Percentiles rank a stretch among this genome's conserved stretches.
These are phyloP conservation scores for Phytopythium chamaehyphon DNA, from an alignment of 352 stramenopile species.

Conservation along the genomic window DNA sequence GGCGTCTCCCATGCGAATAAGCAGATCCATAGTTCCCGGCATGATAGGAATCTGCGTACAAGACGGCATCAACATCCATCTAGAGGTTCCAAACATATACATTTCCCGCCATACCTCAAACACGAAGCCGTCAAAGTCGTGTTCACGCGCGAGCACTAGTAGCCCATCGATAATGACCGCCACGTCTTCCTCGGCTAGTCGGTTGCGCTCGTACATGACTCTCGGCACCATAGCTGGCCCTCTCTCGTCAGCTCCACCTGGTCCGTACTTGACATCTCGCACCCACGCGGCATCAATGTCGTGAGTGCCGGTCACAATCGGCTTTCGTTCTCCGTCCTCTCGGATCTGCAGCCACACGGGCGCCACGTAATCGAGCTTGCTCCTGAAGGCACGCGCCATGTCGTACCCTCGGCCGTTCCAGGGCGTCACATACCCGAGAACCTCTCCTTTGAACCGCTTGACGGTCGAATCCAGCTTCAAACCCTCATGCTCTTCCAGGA, in stretches of 20 bases:
- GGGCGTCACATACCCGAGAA: constrained; percentile 73
- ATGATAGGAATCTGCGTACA: constrained; percentile 43
- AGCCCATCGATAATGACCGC: constrained; percentile 50
- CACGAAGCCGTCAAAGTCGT: constrained; percentile 67
- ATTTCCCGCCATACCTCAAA: constrained; percentile 33
- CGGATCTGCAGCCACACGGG: constrained; percentile 82
- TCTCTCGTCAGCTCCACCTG: constrained; percentile 4
- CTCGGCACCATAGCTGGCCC: constrained; percentile 60
- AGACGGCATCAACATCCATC: neutral
- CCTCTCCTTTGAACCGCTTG: constrained; percentile 51
- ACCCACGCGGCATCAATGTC: constrained; percentile 70
- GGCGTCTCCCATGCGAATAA: constrained; percentile 47
- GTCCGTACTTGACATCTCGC: constrained; percentile 29
- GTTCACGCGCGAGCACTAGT: constrained; percentile 26
- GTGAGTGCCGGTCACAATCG: constrained; percentile 63
- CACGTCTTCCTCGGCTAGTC: constrained; percentile 42
- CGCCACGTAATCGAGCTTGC: constrained; percentile 76
- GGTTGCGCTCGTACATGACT: constrained; percentile 78
- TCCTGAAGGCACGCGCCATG: constrained; percentile 56
- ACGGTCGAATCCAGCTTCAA: neutral
- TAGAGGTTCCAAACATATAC: neutral
- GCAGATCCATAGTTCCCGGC: constrained; percentile 51
- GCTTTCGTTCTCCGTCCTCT: constrained; percentile 38
- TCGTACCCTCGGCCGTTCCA: constrained; percentile 82
- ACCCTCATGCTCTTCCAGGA: constrained; percentile 38